Evolutionary conservation across 2,329 filamentous ascomycete species (phyloP), one percentile per base, ranked within the genome.

Genomic region (Fusarium sp.): DNA sequence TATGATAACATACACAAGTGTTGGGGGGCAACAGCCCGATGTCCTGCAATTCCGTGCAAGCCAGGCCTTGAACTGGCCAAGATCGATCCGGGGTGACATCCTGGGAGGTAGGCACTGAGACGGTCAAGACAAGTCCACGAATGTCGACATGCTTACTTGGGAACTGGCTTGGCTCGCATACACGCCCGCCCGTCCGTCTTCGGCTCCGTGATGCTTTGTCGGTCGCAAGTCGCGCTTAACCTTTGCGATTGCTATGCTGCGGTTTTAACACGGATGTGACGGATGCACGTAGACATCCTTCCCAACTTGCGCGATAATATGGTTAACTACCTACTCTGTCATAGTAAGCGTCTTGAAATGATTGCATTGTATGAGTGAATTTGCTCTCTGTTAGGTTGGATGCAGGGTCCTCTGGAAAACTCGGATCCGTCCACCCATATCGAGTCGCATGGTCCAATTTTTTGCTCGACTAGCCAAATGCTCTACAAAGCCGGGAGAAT

Each of bases 321-420:
- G 55, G 68, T 42, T 44, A 61, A 55, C 52, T 50, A 9, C 23
- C 23, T 18, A n/a, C 11, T 37, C 23, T 30, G 37, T 34, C 42
- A 8, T 30, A 46, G 50, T 45, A 33, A 40, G 41, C 49, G 45
- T 40, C 46, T 71, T 37, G 16, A 34, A 66, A 68, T 73, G 34
- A 64, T 69, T 72, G 71, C 73, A 74, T 74, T 72, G 71, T 74
- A 74, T 74, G 72, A 74, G 72, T 74, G 72, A 74, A 74, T 74
- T 74, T 67, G 50, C 67, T 72, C 55, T 57, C 59, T 23, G 60
- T 61, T 57, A 42, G 42, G 58, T 53, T 59, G 51, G 51, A 71
- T 70, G 66, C 68, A 74, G 68, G 72, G 72, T 74, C 72, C 51
- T 72, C 64, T 69, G 58, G 54, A 61, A 65, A 57, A 60, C 65